A percentile compares a stretch with the other conserved stretches of the same genome.
phyloP scores from a whole-genome alignment of 2,329 filamentous ascomycete genomes.

The Claviceps citrina region DNA sequence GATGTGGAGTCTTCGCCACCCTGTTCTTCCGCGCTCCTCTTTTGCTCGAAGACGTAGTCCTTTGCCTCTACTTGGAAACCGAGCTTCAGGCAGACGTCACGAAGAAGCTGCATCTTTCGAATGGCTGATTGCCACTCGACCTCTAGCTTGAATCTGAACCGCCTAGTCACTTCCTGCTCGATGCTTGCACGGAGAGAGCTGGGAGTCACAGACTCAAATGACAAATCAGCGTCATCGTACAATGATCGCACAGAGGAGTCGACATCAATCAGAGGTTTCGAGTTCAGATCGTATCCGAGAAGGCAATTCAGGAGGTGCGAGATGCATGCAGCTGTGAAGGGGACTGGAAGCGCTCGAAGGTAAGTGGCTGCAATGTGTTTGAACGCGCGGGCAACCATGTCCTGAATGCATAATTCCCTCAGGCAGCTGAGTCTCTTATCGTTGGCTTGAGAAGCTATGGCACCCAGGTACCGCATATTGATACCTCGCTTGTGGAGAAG shows the following conservation, averaged over 20 bases:
- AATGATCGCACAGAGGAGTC: slow-evolving; percentile 59
- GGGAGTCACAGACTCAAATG: slow-evolving; percentile 66
- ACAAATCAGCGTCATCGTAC: slow-evolving; percentile 69
- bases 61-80: slow-evolving; percentile 77
- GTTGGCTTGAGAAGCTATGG: slow-evolving; percentile 55
- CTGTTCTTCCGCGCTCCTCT: slow-evolving; percentile 17
- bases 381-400: slow-evolving; percentile 91
- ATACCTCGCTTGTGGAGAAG: slow-evolving; percentile 93
- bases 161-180: slow-evolving; percentile 50
- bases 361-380: slow-evolving; percentile 79
- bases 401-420: slow-evolving; percentile 62
- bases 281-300: slow-evolving; percentile 60
- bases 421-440: slow-evolving; percentile 63
- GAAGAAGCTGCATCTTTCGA: slow-evolving; percentile 69
- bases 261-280: slow-evolving; percentile 61
- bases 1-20: slow-evolving; percentile 16
- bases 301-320: slow-evolving; percentile 89
- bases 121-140: slow-evolving; percentile 51
- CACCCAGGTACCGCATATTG: slow-evolving; percentile 91
- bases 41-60: slow-evolving; percentile 25
- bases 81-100: slow-evolving; percentile 76
- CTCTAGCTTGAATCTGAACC: slow-evolving; percentile 64
- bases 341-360: slow-evolving; percentile 62
- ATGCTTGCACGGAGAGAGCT: slow-evolving; percentile 55
- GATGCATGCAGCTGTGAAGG: slow-evolving; percentile 64